phyloP scores from a whole-genome alignment of 1,284 basidiomycete species.

The Trichosporon sp. region DNA sequence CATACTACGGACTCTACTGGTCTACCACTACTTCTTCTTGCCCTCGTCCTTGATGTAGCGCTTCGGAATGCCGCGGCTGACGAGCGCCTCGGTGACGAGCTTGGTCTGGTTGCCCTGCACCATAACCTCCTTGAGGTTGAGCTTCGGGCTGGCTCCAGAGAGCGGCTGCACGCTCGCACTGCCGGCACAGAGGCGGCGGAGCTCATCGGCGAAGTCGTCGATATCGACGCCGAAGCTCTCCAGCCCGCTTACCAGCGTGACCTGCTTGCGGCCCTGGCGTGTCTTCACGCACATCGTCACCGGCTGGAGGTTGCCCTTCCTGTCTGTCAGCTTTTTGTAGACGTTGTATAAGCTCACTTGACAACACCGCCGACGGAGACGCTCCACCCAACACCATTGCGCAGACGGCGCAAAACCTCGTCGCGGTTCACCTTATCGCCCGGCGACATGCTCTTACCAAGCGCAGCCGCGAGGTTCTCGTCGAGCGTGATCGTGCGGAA shows the following conservation, averaged over 20 bases:
- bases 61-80: slow-evolving; percentile 66
- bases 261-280: slow-evolving; percentile 67
- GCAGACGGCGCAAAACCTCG: slow-evolving; percentile 54
- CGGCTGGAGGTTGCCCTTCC: slow-evolving; percentile 68
- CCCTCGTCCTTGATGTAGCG: slow-evolving; percentile 62
- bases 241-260: slow-evolving; percentile 68
- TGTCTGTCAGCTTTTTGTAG: slow-evolving; percentile 34
- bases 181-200: slow-evolving; percentile 68
- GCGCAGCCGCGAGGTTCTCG: slow-evolving; percentile 53
- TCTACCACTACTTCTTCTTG: slow-evolving; percentile 13
- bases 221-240: slow-evolving; percentile 66
- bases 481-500: slow-evolving; percentile 67
- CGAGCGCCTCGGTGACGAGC: slow-evolving; percentile 60
- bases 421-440: slow-evolving; percentile 53
- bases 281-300: slow-evolving; percentile 64
- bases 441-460: slow-evolving; percentile 49
- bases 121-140: slow-evolving; percentile 58
- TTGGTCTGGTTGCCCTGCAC: slow-evolving; percentile 75
- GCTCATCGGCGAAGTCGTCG: slow-evolving; percentile 70
- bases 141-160: slow-evolving; percentile 40
- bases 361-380: slow-evolving; percentile 37
- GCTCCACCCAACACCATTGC: slow-evolving; percentile 30
- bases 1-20: neutral
- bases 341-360: slow-evolving; percentile 20
- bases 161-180: slow-evolving; percentile 57